Percentiles rank a stretch among this genome's conserved stretches.
These are phyloP conservation scores for Ophiocordyceps camponoti-saundersi DNA, from an alignment of 2,329 filamentous ascomycete species.

Conservation along the genomic window DNA sequence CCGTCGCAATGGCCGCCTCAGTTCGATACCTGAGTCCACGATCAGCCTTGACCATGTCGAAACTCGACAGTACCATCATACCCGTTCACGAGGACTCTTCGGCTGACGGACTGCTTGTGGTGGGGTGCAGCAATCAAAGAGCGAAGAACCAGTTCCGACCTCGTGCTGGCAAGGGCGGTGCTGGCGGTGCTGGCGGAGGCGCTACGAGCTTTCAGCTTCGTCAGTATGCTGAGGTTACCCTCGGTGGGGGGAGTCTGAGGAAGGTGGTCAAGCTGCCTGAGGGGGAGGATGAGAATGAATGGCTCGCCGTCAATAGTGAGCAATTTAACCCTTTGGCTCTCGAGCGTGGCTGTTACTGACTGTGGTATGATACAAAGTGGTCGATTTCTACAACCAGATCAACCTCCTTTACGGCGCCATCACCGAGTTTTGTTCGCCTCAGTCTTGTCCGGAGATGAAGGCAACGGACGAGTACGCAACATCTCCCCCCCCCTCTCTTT, in stretches of 20 bases:
- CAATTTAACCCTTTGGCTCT: background rate
- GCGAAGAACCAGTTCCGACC: slow-evolving; percentile 85
- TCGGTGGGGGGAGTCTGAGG: slow-evolving; percentile 83
- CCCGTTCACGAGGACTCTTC: slow-evolving; percentile 13
- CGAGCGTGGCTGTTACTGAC: background rate
- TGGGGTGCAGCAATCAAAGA: slow-evolving; percentile 54
- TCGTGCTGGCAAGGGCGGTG: slow-evolving; percentile 58
- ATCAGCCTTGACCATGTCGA: slow-evolving; percentile 14
- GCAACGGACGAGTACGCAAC: slow-evolving; percentile 80
- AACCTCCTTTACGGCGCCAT: slow-evolving; percentile 97
- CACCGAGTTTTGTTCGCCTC: slow-evolving; percentile 95
- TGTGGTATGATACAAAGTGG: slow-evolving; percentile 39
- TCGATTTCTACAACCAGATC: slow-evolving; percentile 99
- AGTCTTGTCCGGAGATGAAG: slow-evolving; percentile 98
- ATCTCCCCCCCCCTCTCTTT: background rate
- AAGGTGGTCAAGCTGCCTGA: slow-evolving; percentile 96
- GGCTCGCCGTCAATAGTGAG: slow-evolving; percentile 92
- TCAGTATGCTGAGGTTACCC: slow-evolving; percentile 93
- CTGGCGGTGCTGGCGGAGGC: slow-evolving; percentile 53
- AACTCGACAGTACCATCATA: slow-evolving; percentile 13
- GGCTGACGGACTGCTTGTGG: slow-evolving; percentile 12
- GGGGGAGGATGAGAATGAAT: slow-evolving; percentile 94
- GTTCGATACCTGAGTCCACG: slow-evolving; percentile 17
- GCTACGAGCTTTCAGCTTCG: slow-evolving; percentile 80
- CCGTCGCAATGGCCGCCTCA: slow-evolving; percentile 6